These are phyloP conservation scores for Jacaranda mimosifolia DNA, from an alignment of 257 asterid genomes.

Conservation along the genomic window DNA sequence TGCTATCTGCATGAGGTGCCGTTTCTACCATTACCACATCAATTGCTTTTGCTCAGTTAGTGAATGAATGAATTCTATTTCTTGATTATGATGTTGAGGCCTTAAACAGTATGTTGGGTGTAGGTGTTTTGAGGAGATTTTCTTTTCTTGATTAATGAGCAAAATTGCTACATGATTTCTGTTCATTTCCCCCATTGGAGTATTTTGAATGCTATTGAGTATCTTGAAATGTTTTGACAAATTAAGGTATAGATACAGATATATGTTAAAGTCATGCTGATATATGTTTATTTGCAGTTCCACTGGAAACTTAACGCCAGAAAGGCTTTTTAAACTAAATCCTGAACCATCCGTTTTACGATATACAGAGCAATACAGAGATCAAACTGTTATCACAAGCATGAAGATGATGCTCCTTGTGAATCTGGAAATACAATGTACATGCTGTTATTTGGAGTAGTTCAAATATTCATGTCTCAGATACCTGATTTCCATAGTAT, in stretches of 20 bases:
- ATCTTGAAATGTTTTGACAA: not conserved
- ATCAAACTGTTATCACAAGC: constrained; percentile 73
- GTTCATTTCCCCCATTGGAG: not conserved
- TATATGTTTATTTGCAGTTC: constrained; percentile 14
- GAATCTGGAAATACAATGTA: constrained; percentile 47
- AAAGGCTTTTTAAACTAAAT: not conserved
- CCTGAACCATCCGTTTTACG: not conserved
- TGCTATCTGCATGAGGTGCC: constrained; percentile 76
- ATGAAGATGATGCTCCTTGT: constrained; percentile 67
- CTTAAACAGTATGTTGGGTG: not conserved
- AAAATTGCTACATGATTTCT: not conserved
- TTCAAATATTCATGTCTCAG: constrained; percentile 80
- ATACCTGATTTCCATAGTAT: constrained; percentile 82
- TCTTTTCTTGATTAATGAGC: not conserved
- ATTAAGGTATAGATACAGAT: not conserved
- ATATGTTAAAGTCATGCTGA: not conserved
- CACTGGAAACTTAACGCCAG: not conserved
- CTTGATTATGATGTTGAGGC: not conserved
- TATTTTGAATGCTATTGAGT: not conserved
- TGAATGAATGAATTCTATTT: not conserved
- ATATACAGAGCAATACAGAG: constrained; percentile 70
- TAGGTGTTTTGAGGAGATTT: not conserved
- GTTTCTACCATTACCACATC: constrained; percentile 2
- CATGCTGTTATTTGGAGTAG: constrained; percentile 76
- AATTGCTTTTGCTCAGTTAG: not conserved